Evolutionary conservation across 2,329 filamentous ascomycete genomes (phyloP).

Genomic region (Cyphellophora attinorum): DNA sequence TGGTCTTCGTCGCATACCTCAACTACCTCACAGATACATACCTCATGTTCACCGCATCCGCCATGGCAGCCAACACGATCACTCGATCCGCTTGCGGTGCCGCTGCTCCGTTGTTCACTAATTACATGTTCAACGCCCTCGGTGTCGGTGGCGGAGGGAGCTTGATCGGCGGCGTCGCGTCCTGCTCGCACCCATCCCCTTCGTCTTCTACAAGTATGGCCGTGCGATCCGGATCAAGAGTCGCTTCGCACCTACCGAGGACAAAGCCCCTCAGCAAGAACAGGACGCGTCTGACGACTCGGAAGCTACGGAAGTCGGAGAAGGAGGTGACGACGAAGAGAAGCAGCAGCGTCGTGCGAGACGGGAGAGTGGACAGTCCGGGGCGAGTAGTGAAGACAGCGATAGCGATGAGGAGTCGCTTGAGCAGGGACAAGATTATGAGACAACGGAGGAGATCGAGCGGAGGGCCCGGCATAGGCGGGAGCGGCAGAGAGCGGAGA

Average conservation of each 20-base stretch:
- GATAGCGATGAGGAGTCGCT: neutral
- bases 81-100: conserved; percentile 37
- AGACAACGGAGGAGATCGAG: neutral
- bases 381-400: too few relatives aligned
- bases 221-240: conserved; percentile 27
- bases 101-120: conserved; percentile 39
- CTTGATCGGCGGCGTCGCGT: conserved; percentile 37
- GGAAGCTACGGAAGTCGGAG: too few relatives aligned
- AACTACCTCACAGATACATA: conserved; percentile 36
- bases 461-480: neutral
- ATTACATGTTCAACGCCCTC: conserved; percentile 33
- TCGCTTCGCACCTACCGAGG: conserved; percentile 36
- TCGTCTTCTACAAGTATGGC: conserved; percentile 37
- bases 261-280: too few relatives aligned
- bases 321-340: conserved; percentile 8
- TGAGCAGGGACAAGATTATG: neutral
- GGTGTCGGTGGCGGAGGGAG: conserved; percentile 39
- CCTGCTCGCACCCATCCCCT: conserved; percentile 34
- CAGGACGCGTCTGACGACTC: too few relatives aligned
- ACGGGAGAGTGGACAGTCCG: too few relatives aligned
- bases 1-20: conserved; percentile 31
- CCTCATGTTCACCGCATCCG: conserved; percentile 33
- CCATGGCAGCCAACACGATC: conserved; percentile 36
- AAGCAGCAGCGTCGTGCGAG: conserved; percentile 5
- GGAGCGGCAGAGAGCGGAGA: neutral